These are phyloP conservation scores for Raddia distichophylla DNA, from an alignment of 176 grass and related monocot genomes.

Conservation along the genomic window DNA sequence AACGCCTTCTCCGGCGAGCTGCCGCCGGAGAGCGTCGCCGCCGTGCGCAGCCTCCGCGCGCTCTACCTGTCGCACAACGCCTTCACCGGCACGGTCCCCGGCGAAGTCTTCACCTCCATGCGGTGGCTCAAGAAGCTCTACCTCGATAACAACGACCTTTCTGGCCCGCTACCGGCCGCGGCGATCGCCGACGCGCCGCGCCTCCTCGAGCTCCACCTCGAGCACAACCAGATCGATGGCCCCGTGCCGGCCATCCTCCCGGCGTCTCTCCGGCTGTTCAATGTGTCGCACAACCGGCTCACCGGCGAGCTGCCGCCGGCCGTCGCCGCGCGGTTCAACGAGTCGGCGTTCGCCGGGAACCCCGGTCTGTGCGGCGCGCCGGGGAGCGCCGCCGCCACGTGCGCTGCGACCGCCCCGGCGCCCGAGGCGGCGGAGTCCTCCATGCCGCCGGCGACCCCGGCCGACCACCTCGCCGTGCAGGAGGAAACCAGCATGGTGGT, in stretches of 20 bases:
- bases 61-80: conserved; percentile 68
- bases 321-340: conserved; percentile 45
- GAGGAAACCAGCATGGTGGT: conserved; percentile 51
- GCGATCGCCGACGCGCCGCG: conserved; percentile 44
- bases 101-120: conserved; percentile 51
- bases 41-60: conserved; percentile 47
- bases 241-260: conserved; percentile 44
- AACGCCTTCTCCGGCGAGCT: conserved; percentile 56
- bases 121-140: conserved; percentile 85
- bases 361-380: conserved; percentile 49
- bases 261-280: conserved; percentile 54
- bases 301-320: conserved; percentile 43
- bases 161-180: conserved; percentile 53
- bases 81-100: conserved; percentile 59
- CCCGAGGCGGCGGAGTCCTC: not conserved
- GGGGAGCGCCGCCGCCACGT: conserved; percentile 10
- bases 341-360: conserved; percentile 65
- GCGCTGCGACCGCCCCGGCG: not conserved
- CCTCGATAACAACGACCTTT: conserved; percentile 65
- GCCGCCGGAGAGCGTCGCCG: conserved; percentile 48
- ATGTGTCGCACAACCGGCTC: conserved; percentile 73
- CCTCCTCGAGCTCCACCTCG: conserved; percentile 73
- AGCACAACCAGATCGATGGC: conserved; percentile 65
- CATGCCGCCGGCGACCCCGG: not conserved
- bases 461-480: conserved; percentile 8